Evolutionary conservation across 306 rosid genomes (phyloP).

Genomic region (Cicer yamashitae): DNA sequence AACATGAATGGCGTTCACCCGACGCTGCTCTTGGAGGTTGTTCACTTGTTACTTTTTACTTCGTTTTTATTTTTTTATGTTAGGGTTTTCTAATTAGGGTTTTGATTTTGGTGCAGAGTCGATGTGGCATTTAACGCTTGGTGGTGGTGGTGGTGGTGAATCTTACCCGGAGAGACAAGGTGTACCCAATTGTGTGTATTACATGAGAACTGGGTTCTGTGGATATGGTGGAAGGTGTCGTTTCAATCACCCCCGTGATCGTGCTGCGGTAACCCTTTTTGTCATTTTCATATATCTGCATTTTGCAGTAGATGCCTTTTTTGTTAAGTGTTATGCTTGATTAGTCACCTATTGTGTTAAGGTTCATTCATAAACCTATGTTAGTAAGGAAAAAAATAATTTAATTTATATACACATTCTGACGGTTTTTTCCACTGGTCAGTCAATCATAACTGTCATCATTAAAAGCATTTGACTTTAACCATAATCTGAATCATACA

Average conservation of each 20-base stretch:
- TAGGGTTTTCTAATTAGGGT: conserved; percentile 47
- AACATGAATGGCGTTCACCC: conserved; percentile 70
- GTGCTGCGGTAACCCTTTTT: conserved; percentile 70
- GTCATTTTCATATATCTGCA: conserved; percentile 30
- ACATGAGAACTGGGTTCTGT: conserved; percentile 86
- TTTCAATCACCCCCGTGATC: conserved; percentile 87
- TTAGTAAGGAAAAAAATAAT: background rate
- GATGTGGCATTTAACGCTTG: conserved; percentile 78
- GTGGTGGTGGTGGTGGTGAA: conserved; percentile 56
- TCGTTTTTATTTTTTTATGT: conserved; percentile 12
- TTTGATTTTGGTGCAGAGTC: conserved; percentile 60
- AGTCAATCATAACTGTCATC: too few relatives aligned
- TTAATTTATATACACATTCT: too few relatives aligned
- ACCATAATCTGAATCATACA: too few relatives aligned
- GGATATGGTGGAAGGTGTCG: conserved; percentile 89
- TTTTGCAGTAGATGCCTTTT: conserved; percentile 25
- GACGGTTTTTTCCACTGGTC: too few relatives aligned
- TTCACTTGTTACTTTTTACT: conserved; percentile 55
- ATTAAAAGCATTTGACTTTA: too few relatives aligned
- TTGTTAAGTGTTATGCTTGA: background rate
- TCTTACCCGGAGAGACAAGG: conserved; percentile 84
- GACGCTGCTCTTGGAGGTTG: conserved; percentile 67
- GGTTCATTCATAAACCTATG: background rate
- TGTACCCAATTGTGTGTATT: conserved; percentile 79
- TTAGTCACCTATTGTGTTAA: background rate